Percentiles rank a stretch among this genome's conserved stretches.
Evolutionary conservation across 768 basidiomycete genomes (phyloP).

Genomic region (Boletales sp.): DNA sequence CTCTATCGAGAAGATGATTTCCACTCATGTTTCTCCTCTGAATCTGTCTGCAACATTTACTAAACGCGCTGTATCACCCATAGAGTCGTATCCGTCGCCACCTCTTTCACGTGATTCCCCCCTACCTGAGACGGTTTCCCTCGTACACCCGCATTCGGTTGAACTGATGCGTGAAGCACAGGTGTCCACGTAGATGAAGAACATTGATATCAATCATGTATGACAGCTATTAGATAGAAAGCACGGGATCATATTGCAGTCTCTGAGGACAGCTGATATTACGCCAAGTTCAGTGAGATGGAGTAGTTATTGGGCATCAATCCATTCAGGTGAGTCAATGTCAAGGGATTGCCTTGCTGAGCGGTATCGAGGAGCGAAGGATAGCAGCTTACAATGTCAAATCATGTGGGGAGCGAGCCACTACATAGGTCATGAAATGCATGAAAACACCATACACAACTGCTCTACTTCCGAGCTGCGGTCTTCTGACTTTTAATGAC

Average conservation of each 20-base stretch:
- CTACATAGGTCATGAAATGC: slow-evolving; percentile 17
- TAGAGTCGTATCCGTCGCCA: slow-evolving; percentile 49
- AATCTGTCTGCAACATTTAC: slow-evolving; percentile 16
- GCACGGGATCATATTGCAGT: neutral
- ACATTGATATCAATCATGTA: slow-evolving; percentile 16
- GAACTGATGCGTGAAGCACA: slow-evolving; percentile 13
- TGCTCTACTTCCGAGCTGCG: slow-evolving; percentile 22
- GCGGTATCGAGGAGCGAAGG: neutral
- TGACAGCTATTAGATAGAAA: slow-evolving; percentile 11
- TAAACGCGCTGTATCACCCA: slow-evolving; percentile 29
- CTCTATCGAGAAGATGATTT: slow-evolving; percentile 18
- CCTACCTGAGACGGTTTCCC: slow-evolving; percentile 5
- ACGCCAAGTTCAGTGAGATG: no score
- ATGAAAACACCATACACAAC: no score
- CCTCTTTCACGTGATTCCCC: slow-evolving; percentile 35
- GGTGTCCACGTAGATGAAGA: slow-evolving; percentile 14
- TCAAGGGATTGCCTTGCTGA: no score
- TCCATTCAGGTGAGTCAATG: no score
- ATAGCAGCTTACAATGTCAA: slow-evolving; percentile 1
- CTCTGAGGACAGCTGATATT: neutral
- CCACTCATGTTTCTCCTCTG: slow-evolving; percentile 15
- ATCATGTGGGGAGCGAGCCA: neutral
- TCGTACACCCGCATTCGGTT: slow-evolving; percentile 10
- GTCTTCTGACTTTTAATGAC: slow-evolving; percentile 86
- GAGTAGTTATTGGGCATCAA: no score